A percentile compares a stretch with the other conserved stretches of the same genome.
These are phyloP conservation scores for Orbilia oligospora DNA, from an alignment of 2,329 filamentous ascomycete genomes.

Conservation along the genomic window DNA sequence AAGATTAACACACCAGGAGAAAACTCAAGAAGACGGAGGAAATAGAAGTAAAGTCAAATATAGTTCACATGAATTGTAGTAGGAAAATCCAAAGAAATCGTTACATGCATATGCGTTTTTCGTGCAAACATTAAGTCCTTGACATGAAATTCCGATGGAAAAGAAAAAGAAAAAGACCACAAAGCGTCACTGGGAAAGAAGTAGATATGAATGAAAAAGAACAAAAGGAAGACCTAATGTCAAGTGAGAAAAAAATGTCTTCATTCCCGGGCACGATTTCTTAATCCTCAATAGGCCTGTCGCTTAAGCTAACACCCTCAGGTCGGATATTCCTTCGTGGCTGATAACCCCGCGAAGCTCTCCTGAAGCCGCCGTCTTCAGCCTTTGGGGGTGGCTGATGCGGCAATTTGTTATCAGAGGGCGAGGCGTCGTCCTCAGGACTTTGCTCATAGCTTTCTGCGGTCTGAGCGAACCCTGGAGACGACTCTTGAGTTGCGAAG, in stretches of 20 bases:
- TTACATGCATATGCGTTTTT: slow-evolving; percentile 47
- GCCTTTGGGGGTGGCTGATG: slow-evolving; percentile 63
- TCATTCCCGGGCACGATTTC: not conserved
- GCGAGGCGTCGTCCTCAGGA: slow-evolving; percentile 64
- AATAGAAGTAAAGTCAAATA: slow-evolving; percentile 13
- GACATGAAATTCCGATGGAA: slow-evolving; percentile 39
- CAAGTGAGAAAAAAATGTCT: not conserved
- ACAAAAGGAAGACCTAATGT: not conserved
- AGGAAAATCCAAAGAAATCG: slow-evolving; percentile 12
- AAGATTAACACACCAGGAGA: not conserved
- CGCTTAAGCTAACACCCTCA: slow-evolving; percentile 77
- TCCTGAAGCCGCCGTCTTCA: slow-evolving; percentile 47
- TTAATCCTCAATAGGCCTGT: slow-evolving; percentile 81
- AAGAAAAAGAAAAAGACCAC: not conserved
- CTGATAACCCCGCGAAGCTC: slow-evolving; percentile 61
- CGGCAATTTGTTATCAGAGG: slow-evolving; percentile 66
- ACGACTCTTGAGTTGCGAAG: slow-evolving; percentile 69
- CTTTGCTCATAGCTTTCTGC: slow-evolving; percentile 63
- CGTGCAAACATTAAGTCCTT: slow-evolving; percentile 27
- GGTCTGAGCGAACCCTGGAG: slow-evolving; percentile 64
- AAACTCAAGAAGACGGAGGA: not conserved
- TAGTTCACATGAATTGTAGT: slow-evolving; percentile 36
- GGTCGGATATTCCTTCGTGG: slow-evolving; percentile 38
- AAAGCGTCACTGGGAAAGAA: slow-evolving; percentile 9
- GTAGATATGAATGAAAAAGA: not conserved